These are phyloP conservation scores for Juglanconis sp. DNA, from an alignment of 2,329 filamentous ascomycete species.

Conservation along the genomic window DNA sequence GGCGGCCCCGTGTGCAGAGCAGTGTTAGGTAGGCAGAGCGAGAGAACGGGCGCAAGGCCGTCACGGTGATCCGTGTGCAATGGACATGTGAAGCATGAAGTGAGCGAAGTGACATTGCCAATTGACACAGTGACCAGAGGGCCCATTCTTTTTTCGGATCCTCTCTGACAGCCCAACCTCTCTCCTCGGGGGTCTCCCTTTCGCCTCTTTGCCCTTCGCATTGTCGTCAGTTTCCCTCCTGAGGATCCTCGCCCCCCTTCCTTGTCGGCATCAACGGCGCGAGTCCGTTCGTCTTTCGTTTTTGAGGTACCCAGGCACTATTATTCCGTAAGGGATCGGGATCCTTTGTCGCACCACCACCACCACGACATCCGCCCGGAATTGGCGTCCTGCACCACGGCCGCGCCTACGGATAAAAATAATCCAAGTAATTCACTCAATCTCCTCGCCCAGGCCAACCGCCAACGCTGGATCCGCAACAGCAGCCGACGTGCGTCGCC, in stretches of 20 bases:
- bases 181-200: background rate
- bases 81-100: background rate
- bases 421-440: background rate
- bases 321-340: too few species aligned
- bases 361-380: background rate
- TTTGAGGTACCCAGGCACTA: background rate
- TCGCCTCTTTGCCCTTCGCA: background rate
- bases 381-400: background rate
- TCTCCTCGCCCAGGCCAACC: background rate
- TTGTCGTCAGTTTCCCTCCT: background rate
- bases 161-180: background rate
- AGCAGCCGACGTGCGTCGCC: background rate
- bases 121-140: background rate
- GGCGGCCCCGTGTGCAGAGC: background rate
- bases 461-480: background rate
- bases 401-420: constrained; percentile 1
- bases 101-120: background rate
- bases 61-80: background rate
- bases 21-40: background rate
- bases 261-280: constrained; percentile 2
- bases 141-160: background rate
- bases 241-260: background rate
- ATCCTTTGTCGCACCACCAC: background rate
- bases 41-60: background rate
- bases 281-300: background rate